Evolutionary conservation across 164 flowering plant species (phyloP).

Genomic region (Houttuynia cordata): DNA sequence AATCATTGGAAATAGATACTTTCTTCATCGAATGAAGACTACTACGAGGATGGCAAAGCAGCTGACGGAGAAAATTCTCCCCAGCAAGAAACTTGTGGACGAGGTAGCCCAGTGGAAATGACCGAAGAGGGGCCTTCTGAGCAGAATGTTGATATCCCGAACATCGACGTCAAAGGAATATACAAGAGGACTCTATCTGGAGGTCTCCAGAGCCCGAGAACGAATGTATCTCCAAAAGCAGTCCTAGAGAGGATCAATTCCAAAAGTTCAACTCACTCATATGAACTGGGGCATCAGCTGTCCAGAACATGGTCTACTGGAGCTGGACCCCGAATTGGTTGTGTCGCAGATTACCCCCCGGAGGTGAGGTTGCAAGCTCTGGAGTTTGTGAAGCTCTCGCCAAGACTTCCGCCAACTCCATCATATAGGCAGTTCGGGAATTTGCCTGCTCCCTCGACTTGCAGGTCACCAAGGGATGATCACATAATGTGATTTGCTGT

Average conservation of each 20-base stretch:
- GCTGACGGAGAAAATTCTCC: not conserved
- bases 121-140: slow-evolving; percentile 8
- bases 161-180: not conserved
- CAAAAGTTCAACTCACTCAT: slow-evolving; percentile 48
- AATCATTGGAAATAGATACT: slow-evolving; percentile 22
- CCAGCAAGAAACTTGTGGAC: slow-evolving; percentile 9
- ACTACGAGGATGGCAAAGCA: slow-evolving; percentile 25
- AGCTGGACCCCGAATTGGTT: slow-evolving; percentile 84
- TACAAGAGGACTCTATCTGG: slow-evolving; percentile 74
- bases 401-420: slow-evolving; percentile 31
- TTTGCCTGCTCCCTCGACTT: too few species aligned
- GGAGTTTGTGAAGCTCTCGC: slow-evolving; percentile 64
- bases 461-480: not conserved
- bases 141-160: not conserved
- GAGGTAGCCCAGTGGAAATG: slow-evolving; percentile 10
- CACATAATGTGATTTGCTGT: not conserved
- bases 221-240: slow-evolving; percentile 48
- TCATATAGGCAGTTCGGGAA: slow-evolving; percentile 2
- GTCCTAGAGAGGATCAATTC: slow-evolving; percentile 74
- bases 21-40: slow-evolving; percentile 49
- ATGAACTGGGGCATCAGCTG: slow-evolving; percentile 61
- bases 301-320: slow-evolving; percentile 72
- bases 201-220: slow-evolving; percentile 59
- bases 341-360: slow-evolving; percentile 72
- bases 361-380: slow-evolving; percentile 62